Evolutionary conservation across 352 stramenopile genomes (phyloP), one percentile per base, ranked within the genome.

Genomic region (Globisporangium apiculatum): DNA sequence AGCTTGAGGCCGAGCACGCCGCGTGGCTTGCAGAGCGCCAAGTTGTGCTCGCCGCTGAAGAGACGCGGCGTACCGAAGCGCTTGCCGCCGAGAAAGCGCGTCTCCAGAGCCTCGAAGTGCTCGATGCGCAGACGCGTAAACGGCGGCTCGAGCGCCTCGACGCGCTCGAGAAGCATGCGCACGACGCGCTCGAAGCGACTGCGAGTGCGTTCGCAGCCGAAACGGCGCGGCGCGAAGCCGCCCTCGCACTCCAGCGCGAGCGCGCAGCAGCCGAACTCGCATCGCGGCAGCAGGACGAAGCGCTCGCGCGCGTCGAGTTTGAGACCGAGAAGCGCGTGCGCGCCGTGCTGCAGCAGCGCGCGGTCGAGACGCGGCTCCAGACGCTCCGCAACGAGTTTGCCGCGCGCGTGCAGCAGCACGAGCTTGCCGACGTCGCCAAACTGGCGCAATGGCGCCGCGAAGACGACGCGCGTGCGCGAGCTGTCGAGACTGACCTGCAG

Each of bases 391-490:
- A 70, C 11, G 82, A 94, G 47, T 94, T 91, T 42, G 67, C 86
- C n/a, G 80, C 76, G 7, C 68, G 78, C 38, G 62, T 78, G 17
- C 87, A 88, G 53, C 79, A 90, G 56, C 72, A 89, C 62, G 81
- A 94, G 48, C 56, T 91, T 8, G 58, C 85, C 35, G 76, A 94
- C 62, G 49, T 90, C 51, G 58, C 86, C 1, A 82, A 77, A 36
- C 82, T 92, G 48, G 76, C 88, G n/a, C 68, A 58, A 18, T 92
- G 82, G 84, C 89, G 86, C 55, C 67, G 71, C 55, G 74, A 91
- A 40, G 78, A 89, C 58, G 75, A 89, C 51, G 67, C 76, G 9
- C 66, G 76, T 31, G 72, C 57, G 37, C 66, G 46, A 12, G 60
- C 64, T 55, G 66, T 48, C 36, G 84, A 67, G 51, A 53, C 59